Percentiles rank a stretch among this genome's conserved stretches.
Conservation (phyloP, 2,329 filamentous ascomycete species). For the Pseudogymnoascus sp. region DNA sequence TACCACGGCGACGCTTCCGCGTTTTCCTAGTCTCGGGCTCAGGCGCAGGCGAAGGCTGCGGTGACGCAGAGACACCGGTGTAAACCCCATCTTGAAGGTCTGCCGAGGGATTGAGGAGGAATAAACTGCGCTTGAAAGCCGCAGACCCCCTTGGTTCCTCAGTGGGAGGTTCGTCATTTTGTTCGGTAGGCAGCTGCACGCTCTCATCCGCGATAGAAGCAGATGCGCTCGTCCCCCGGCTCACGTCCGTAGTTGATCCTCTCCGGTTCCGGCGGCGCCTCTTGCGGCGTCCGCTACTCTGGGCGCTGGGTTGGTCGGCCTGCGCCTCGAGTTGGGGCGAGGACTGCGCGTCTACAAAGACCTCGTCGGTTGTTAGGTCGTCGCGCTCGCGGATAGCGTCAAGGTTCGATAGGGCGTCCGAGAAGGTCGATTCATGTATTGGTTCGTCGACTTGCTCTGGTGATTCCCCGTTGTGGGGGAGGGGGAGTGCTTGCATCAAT, state of each 20-base stretch:
- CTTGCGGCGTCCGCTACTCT: neutral
- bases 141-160: no score
- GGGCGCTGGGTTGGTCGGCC: neutral
- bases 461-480: neutral
- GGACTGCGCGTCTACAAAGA: slow-evolving; percentile 23
- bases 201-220: neutral
- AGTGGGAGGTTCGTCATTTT: neutral
- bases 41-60: neutral
- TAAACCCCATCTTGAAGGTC: neutral
- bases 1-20: neutral
- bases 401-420: neutral
- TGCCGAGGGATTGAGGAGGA: neutral
- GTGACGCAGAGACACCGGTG: neutral
- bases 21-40: neutral
- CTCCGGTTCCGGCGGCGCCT: neutral
- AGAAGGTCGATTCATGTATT: neutral
- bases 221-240: neutral
- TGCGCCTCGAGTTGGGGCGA: slow-evolving; percentile 14
- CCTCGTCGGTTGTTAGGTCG: slow-evolving; percentile 10
- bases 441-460: neutral
- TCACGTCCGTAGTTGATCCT: neutral
- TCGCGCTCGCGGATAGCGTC: neutral
- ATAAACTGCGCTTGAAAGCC: neutral
- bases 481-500: neutral
- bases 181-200: neutral